phyloP scores from a whole-genome alignment of 768 basidiomycete genomes.

The Paxillus rubicundulus region DNA sequence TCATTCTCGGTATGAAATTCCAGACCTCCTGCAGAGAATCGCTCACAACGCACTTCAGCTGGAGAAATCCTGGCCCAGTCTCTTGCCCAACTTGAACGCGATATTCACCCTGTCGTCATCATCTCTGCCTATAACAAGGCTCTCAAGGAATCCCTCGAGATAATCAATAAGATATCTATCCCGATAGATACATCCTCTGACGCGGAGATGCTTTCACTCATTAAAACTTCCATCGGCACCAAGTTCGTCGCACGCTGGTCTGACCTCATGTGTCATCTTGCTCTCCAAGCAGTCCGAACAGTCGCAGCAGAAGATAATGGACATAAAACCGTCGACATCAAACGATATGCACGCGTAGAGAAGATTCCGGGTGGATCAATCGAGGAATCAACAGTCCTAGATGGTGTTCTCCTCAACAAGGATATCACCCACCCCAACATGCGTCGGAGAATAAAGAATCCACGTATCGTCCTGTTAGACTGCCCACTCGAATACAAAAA shows the following conservation, averaged over 20 bases:
- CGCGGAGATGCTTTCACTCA: slow-evolving; percentile 89
- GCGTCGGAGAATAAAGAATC: slow-evolving; percentile 87
- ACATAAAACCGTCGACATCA: slow-evolving; percentile 91
- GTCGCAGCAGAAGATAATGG: slow-evolving; percentile 77
- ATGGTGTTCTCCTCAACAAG: slow-evolving; percentile 97
- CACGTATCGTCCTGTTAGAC: slow-evolving; percentile 85
- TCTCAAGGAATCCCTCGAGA: slow-evolving; percentile 85
- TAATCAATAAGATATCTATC: slow-evolving; percentile 82
- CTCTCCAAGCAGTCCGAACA: slow-evolving; percentile 86
- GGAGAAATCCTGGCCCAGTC: slow-evolving; percentile 98
- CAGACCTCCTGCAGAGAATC: neutral
- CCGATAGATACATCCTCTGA: slow-evolving; percentile 88
- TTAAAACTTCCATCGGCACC: slow-evolving; percentile 98
- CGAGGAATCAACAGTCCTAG: slow-evolving; percentile 83
- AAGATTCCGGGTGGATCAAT: slow-evolving; percentile 98
- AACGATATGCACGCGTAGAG: slow-evolving; percentile 96
- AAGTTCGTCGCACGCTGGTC: slow-evolving; percentile 97
- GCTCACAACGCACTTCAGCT: slow-evolving; percentile 41
- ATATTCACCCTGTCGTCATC: slow-evolving; percentile 98
- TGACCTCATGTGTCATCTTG: slow-evolving; percentile 95
- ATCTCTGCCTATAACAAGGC: slow-evolving; percentile 98
- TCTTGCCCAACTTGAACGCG: slow-evolving; percentile 87
- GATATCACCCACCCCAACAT: slow-evolving; percentile 98
- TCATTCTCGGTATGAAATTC: slow-evolving; percentile 79
- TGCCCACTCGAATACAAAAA: slow-evolving; percentile 99